A percentile compares a stretch with the other conserved stretches of the same genome.
These are phyloP conservation scores for Populus nigra DNA, from an alignment of 345 rosid genomes.

Conservation along the genomic window DNA sequence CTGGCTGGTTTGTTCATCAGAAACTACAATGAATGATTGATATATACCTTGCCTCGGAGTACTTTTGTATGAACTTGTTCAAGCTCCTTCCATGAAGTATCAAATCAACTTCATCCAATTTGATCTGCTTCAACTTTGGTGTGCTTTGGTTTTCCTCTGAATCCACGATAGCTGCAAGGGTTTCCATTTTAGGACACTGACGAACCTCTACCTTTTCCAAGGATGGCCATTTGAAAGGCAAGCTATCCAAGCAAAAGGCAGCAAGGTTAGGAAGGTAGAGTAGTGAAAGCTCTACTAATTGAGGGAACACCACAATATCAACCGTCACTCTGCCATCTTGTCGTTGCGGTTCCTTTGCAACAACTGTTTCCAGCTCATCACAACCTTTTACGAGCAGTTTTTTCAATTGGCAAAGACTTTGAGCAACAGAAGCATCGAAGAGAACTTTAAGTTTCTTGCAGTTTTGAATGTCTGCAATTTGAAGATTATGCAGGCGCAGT, in stretches of 20 bases:
- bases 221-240: constrained; percentile 4
- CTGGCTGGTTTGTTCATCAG: too few relatives aligned
- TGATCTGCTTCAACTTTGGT: not conserved
- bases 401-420: not conserved
- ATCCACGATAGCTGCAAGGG: not conserved
- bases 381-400: not conserved
- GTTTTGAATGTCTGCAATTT: too few relatives aligned
- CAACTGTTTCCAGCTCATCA: not conserved
- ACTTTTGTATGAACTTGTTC: not conserved
- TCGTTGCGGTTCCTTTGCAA: not conserved
- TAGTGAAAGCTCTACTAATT: not conserved
- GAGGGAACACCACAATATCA: not conserved
- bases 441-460: too few relatives aligned
- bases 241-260: not conserved
- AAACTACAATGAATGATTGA: not conserved
- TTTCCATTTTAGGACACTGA: not conserved
- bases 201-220: not conserved
- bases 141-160: not conserved
- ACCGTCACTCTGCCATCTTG: not conserved
- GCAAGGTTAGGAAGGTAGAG: not conserved
- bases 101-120: not conserved
- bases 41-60: not conserved
- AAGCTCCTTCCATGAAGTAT: not conserved
- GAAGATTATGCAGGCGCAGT: too few relatives aligned
- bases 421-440: too few relatives aligned